A percentile compares a stretch with the other conserved stretches of the same genome.
These are phyloP conservation scores for Triadica sebifera DNA, from an alignment of 345 rosid species.

Conservation along the genomic window DNA sequence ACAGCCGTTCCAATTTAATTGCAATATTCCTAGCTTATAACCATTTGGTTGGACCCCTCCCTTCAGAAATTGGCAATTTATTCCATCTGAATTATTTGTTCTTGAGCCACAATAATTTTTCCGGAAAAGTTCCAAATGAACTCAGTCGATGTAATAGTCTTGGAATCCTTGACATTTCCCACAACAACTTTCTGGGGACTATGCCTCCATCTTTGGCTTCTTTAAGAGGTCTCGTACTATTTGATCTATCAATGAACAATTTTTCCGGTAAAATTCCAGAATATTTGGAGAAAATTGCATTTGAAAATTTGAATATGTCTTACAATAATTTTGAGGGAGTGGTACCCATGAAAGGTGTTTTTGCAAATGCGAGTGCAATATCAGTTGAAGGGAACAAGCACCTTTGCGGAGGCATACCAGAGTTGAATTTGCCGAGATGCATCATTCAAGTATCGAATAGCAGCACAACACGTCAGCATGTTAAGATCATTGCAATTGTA, in stretches of 20 bases:
- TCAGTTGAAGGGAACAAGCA: constrained; percentile 1
- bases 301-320: constrained; percentile 5
- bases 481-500: neutral
- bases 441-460: neutral
- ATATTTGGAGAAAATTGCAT: neutral
- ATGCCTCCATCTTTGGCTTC: neutral
- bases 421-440: neutral
- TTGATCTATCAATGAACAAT: neutral
- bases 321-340: constrained; percentile 1
- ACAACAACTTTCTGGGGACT: constrained; percentile 1
- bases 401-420: constrained; percentile 2
- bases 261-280: neutral
- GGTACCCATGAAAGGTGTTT: neutral
- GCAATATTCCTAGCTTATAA: neutral
- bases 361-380: constrained; percentile 11
- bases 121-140: neutral
- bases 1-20: neutral
- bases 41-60: neutral
- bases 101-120: neutral
- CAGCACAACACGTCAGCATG: neutral
- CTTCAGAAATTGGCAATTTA: neutral
- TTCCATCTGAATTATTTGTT: neutral
- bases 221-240: neutral
- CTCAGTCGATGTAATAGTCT: neutral
- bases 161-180: neutral